Evolutionary conservation across 2,329 filamentous ascomycete genomes (phyloP).

Genomic region (Verticillium albo-atrum): DNA sequence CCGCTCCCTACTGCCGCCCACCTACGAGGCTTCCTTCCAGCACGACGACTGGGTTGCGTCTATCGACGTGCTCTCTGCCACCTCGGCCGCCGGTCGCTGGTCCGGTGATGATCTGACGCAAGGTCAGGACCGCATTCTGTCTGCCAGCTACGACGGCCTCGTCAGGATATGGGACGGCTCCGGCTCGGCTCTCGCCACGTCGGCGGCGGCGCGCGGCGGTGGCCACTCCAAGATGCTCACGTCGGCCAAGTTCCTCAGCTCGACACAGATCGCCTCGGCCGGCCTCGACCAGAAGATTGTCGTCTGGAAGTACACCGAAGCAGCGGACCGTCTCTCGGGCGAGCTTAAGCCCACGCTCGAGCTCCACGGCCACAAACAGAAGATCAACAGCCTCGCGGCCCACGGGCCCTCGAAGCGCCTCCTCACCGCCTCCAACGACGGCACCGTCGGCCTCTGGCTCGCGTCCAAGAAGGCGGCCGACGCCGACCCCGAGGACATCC

Average conservation of each 20-base stretch:
- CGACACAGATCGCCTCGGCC: constrained; percentile 74
- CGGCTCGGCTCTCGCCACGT: constrained; percentile 78
- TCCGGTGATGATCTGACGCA: constrained; percentile 41
- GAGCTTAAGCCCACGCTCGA: constrained; percentile 71
- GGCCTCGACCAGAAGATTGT: constrained; percentile 82
- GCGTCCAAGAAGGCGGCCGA: constrained; percentile 69
- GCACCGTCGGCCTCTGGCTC: constrained; percentile 84
- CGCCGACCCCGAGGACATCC: constrained; percentile 65
- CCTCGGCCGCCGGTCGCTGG: constrained; percentile 57
- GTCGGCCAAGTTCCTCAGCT: constrained; percentile 76
- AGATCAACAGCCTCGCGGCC: constrained; percentile 70
- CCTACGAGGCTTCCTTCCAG: constrained; percentile 87
- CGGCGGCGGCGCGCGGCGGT: constrained; percentile 58
- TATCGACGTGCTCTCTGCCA: constrained; percentile 73
- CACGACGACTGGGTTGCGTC: constrained; percentile 96
- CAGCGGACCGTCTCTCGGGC: constrained; percentile 53
- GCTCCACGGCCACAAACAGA: constrained; percentile 75
- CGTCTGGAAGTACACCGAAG: constrained; percentile 82
- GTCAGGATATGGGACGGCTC: constrained; percentile 87
- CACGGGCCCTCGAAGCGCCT: constrained; percentile 71
- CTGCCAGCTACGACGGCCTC: constrained; percentile 88
- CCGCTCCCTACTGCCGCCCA: constrained; percentile 81
- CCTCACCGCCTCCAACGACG: constrained; percentile 80
- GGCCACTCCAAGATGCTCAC: constrained; percentile 77
- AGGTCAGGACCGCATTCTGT: constrained; percentile 72